A percentile compares a stretch with the other conserved stretches of the same genome.
phyloP scores from a whole-genome alignment of 805 yeast genomes.

The Starmerella apicola region DNA sequence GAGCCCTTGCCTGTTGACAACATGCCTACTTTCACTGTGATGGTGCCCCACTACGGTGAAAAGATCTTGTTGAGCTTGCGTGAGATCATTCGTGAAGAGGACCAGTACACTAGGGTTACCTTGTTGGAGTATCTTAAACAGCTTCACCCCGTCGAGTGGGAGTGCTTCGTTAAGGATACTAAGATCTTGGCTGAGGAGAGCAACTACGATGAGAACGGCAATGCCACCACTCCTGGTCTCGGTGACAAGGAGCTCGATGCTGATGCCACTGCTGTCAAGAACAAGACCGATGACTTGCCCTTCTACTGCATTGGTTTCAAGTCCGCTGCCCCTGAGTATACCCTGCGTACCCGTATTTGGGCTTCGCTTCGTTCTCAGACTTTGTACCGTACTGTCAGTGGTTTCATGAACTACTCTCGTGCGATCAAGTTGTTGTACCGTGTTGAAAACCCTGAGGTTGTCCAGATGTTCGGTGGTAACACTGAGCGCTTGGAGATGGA shows the following conservation, averaged over 20 bases:
- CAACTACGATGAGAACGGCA: slow-evolving; percentile 44
- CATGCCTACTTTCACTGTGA: slow-evolving; percentile 97
- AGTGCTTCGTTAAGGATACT: slow-evolving; percentile 91
- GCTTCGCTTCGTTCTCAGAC: slow-evolving; percentile 97
- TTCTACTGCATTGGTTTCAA: slow-evolving; percentile 95
- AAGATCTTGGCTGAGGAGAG: slow-evolving; percentile 91
- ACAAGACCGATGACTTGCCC: slow-evolving; percentile 82
- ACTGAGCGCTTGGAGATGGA: slow-evolving; percentile 94
- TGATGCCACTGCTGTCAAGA: slow-evolving; percentile 61
- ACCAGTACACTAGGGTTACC: slow-evolving; percentile 89
- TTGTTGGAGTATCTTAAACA: slow-evolving; percentile 88
- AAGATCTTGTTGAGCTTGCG: slow-evolving; percentile 85
- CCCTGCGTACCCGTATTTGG: slow-evolving; percentile 94
- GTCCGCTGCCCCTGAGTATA: slow-evolving; percentile 93
- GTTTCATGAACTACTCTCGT: slow-evolving; percentile 96
- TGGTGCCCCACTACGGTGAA: slow-evolving; percentile 93
- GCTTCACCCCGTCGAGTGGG: slow-evolving; percentile 95
- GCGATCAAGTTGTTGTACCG: slow-evolving; percentile 88
- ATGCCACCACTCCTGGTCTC: slow-evolving; percentile 22
- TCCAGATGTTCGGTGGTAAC: slow-evolving; percentile 97
- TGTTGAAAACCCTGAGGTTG: slow-evolving; percentile 90
- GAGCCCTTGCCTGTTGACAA: slow-evolving; percentile 98
- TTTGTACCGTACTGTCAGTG: slow-evolving; percentile 89
- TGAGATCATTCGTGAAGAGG: slow-evolving; percentile 95
- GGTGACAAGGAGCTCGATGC: slow-evolving; percentile 29